Conservation (phyloP, 2,329 filamentous ascomycete genomes). For the Drechslerella dactyloides region DNA sequence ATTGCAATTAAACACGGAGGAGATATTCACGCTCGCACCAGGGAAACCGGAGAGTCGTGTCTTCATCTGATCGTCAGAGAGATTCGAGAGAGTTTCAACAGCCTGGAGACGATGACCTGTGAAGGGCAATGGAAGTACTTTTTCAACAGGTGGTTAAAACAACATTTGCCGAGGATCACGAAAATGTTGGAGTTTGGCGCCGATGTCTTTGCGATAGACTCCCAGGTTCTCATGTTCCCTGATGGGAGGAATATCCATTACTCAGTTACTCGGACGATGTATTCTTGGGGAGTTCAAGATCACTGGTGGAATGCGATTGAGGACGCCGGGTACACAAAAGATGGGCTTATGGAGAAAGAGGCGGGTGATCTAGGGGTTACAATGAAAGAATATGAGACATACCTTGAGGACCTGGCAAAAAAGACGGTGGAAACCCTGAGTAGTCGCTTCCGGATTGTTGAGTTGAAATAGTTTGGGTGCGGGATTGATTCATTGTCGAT, state of each 20-base stretch:
- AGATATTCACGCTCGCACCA: slow-evolving; percentile 23
- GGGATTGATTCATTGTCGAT: background rate
- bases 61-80: slow-evolving; percentile 18
- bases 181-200: slow-evolving; percentile 18
- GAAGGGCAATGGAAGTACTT: no score
- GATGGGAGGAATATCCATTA: slow-evolving; percentile 14
- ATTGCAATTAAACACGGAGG: slow-evolving; percentile 20
- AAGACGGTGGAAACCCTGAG: slow-evolving; percentile 6
- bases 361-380: slow-evolving; percentile 15
- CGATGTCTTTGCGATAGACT: slow-evolving; percentile 32
- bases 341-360: slow-evolving; percentile 12
- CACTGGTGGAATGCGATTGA: slow-evolving; percentile 26
- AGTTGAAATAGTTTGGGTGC: background rate
- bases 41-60: slow-evolving; percentile 17
- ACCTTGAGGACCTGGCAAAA: slow-evolving; percentile 14
- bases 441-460: background rate
- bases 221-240: slow-evolving; percentile 2
- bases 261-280: slow-evolving; percentile 26
- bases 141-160: no score
- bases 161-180: background rate
- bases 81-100: background rate
- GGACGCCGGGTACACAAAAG: slow-evolving; percentile 5
- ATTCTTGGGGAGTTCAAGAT: slow-evolving; percentile 22
- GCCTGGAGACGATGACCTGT: no score
- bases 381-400: slow-evolving; percentile 21